Conservation (phyloP, 345 rosid species). For the Eutrema heterophyllum region DNA sequence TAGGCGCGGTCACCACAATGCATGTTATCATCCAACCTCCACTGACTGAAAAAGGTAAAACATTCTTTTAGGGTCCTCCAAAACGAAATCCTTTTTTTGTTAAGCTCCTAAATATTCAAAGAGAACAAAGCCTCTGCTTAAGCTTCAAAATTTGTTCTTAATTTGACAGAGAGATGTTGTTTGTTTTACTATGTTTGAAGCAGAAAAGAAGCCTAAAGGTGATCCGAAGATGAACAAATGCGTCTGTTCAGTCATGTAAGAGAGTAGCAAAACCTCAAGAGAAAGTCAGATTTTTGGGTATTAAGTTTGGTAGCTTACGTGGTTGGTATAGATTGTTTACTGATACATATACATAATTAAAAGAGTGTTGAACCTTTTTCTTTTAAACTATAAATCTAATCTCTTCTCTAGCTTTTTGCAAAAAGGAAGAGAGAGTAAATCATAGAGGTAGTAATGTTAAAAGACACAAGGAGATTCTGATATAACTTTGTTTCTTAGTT, state of each 20-base stretch:
- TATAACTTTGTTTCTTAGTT: not conserved
- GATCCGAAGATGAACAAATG: conserved; percentile 73
- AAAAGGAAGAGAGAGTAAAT: not conserved
- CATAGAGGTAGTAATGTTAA: not conserved
- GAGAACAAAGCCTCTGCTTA: not conserved
- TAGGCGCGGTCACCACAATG: conserved; percentile 93
- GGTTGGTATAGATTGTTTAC: conserved; percentile 30
- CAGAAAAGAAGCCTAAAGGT: conserved; percentile 67
- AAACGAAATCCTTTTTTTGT: not conserved
- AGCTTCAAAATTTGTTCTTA: not conserved
- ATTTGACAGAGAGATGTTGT: conserved; percentile 7
- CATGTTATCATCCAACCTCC: conserved; percentile 93
- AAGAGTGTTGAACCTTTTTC: conserved; percentile 8
- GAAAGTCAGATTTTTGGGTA: not conserved
- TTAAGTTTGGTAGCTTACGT: conserved; percentile 1
- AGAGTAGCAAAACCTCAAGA: not conserved
- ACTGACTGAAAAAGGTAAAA: conserved; percentile 62
- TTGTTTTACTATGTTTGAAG: conserved; percentile 21
- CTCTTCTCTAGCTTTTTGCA: conserved; percentile 6
- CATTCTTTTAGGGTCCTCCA: not conserved
- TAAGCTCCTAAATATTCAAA: not conserved
- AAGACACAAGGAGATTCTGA: not conserved
- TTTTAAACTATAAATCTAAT: conserved; percentile 9
- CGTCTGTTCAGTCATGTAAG: conserved; percentile 75
- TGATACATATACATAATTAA: conserved; percentile 11